Percentiles rank a stretch among this genome's conserved stretches.
These are phyloP conservation scores for Acmispon strigosus DNA, from an alignment of 306 rosid genomes.

Conservation along the genomic window DNA sequence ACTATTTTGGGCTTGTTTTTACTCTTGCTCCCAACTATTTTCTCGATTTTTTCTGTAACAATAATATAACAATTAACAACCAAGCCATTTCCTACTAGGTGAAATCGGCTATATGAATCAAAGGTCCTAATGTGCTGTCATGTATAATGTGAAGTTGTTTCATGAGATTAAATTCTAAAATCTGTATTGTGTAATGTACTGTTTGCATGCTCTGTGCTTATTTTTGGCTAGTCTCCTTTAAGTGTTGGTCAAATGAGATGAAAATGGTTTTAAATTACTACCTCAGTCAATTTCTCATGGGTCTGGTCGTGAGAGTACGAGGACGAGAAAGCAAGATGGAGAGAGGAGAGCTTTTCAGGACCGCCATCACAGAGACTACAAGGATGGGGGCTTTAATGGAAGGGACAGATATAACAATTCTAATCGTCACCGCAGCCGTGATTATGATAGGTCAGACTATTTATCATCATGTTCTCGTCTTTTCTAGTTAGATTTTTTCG, in stretches of 20 bases:
- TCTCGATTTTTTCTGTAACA: not conserved
- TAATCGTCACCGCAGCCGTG: constrained; percentile 30
- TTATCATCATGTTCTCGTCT: not conserved
- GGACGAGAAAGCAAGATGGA: constrained; percentile 39
- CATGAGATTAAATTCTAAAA: not conserved
- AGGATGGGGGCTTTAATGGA: constrained; percentile 46
- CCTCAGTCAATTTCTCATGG: constrained; percentile 46
- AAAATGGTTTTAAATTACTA: constrained; percentile 18
- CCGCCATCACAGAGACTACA: constrained; percentile 33
- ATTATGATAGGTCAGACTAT: constrained; percentile 47
- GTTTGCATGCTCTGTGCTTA: not conserved
- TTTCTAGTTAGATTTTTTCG: not conserved
- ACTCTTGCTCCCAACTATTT: not conserved
- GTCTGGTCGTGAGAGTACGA: constrained; percentile 39
- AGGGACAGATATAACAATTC: constrained; percentile 31
- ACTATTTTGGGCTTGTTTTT: not conserved
- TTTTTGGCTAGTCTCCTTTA: not conserved
- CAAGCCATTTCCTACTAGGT: no score
- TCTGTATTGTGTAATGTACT: not conserved
- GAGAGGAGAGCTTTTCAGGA: constrained; percentile 40
- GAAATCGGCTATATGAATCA: no score
- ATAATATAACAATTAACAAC: no score
- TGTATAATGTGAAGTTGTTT: not conserved
- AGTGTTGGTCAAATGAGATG: constrained; percentile 5
- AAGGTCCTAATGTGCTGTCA: no score